Conservation (phyloP, 306 rosid genomes). For the Erythrophleum fordii region DNA sequence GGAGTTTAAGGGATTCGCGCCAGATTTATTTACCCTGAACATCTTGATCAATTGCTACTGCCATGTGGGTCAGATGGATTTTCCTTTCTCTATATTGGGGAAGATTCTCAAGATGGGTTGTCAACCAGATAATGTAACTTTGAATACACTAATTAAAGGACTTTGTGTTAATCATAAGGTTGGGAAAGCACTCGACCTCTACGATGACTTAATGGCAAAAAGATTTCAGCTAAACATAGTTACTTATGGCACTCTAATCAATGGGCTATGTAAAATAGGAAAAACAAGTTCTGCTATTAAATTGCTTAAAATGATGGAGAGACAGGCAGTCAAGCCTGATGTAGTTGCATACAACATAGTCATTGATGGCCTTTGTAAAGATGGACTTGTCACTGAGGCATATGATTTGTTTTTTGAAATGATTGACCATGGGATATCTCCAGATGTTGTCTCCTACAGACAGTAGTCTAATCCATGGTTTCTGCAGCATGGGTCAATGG, state of each 20-base stretch:
- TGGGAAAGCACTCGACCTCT: neutral
- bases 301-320: neutral
- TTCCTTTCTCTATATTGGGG: neutral
- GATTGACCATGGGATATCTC: neutral
- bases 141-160: neutral
- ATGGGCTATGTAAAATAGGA: neutral
- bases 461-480: neutral
- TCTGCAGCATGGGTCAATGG: neutral
- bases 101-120: conserved; percentile 8
- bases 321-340: neutral
- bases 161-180: neutral
- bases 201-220: neutral
- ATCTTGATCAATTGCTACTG: neutral
- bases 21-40: neutral
- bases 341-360: neutral
- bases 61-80: neutral
- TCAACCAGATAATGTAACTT: neutral
- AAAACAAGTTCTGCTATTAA: neutral
- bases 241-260: neutral
- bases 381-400: neutral
- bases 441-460: neutral
- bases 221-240: neutral
- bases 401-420: neutral
- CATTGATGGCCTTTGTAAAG: neutral
- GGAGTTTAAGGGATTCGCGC: neutral